Conservation (phyloP, 2,329 filamentous ascomycete genomes). For the Dactylella cylindrospora region DNA sequence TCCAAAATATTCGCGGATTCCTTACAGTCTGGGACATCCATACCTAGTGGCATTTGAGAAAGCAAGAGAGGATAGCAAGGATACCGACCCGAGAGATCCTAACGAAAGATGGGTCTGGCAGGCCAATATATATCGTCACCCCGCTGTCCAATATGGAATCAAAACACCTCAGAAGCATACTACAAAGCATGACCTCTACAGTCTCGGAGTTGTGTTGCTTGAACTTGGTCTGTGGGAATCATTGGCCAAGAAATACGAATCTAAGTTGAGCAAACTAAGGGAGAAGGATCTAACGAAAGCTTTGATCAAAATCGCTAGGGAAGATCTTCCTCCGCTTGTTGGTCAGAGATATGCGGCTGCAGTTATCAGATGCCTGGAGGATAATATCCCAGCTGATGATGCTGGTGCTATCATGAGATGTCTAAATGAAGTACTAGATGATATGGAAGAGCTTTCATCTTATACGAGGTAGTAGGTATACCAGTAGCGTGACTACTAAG, state of each 20-base stretch:
- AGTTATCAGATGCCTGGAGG: conserved; percentile 2
- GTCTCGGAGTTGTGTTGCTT: conserved; percentile 7
- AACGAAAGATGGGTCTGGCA: neutral
- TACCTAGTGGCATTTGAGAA: conserved; percentile 1
- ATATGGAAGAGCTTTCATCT: too few species aligned
- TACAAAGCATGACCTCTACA: conserved; percentile 5
- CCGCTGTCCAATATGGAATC: neutral
- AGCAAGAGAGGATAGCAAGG: neutral
- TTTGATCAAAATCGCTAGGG: neutral
- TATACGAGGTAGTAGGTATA: too few species aligned
- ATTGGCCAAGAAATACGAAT: conserved; percentile 1
- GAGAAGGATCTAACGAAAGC: neutral
- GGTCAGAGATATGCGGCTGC: conserved; percentile 3
- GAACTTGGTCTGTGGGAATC: conserved; percentile 8
- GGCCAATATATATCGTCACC: conserved; percentile 5
- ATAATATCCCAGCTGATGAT: too few species aligned
- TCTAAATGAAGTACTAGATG: too few species aligned
- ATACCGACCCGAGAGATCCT: neutral
- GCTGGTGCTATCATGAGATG: too few species aligned
- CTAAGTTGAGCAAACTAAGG: neutral
- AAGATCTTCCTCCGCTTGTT: neutral
- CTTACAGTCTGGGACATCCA: conserved; percentile 1
- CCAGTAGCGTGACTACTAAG: too few species aligned
- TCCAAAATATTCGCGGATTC: too few species aligned
- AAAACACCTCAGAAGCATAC: neutral